Evolutionary conservation across 805 yeast genomes (phyloP), one percentile per base, ranked within the genome.

Genomic region (Jamesozyma jinghongensis): DNA sequence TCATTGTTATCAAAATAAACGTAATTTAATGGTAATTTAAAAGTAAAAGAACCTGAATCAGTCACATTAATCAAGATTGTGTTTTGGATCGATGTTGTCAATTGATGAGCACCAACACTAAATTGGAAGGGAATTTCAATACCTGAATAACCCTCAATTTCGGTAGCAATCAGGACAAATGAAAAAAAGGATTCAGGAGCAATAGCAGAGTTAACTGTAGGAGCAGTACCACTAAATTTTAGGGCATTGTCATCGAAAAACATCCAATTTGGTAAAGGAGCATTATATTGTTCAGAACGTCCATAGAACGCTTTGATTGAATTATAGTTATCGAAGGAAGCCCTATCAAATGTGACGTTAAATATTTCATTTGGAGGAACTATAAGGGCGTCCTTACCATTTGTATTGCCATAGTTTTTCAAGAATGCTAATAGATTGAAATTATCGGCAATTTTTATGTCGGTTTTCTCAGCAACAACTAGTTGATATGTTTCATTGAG

Each of bases 261-360:
- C 38, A 86, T 67, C 97, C 98, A 92, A 55, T 77, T 81, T 30
- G 98, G 98, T 41, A 92, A 69, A 3, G 98, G 90, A 1, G 95
- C 74, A 56, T 88, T 75, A 59, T 85, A 86, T 26, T 50, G 51
- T 12, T 70, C 63, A n/a, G 88, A 77, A 47, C 82, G 73, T 17
- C 96, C 96, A 55, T 85, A 83, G n/a, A 45, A 32, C 7, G 80
- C 79, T 14, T 73, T 68, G 2, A 67, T 54, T 40, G 74, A 63
- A 22, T 67, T 62, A 3, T 79, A 71, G 46, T 70, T 54, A 10
- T 67, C 59, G 56, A 88, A 92, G 7, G 83, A 74, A 41, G 73
- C 67, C 18, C 65, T 56, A 34, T 78, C 75, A 53, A 92, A 86
- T 22, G 75, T 62, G 43, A 92, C 67, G 37, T 72, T 65, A 59